phyloP scores from a whole-genome alignment of 148 eudicot genomes.

The Vaccinium macrocarpon region DNA sequence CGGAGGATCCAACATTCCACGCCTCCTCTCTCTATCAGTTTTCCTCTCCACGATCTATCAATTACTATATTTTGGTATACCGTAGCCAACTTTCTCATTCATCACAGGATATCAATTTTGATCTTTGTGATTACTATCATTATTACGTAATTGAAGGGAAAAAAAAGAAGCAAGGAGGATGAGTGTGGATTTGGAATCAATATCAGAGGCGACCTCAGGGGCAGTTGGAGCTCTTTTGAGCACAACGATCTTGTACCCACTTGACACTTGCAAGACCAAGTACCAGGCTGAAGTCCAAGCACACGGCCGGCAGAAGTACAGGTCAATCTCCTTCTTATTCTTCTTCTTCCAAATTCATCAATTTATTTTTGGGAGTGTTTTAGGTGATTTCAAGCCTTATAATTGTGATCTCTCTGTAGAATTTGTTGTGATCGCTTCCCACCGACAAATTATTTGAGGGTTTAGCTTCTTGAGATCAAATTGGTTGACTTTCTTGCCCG shows the following conservation, averaged over 20 bases:
- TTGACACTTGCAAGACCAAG: constrained; percentile 46
- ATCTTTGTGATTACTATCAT: neutral
- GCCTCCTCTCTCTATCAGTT: neutral
- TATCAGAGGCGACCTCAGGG: constrained; percentile 45
- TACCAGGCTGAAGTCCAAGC: constrained; percentile 41
- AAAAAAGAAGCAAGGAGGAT: neutral
- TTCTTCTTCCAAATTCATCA: neutral
- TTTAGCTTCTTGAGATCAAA: constrained; percentile 11
- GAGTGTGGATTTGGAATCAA: constrained; percentile 36
- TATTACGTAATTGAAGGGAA: too few relatives aligned
- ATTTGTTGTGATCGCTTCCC: neutral
- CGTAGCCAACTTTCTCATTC: neutral
- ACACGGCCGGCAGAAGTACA: constrained; percentile 32
- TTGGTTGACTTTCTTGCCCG: neutral
- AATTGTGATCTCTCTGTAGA: neutral
- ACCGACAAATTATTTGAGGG: neutral
- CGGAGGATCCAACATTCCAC: neutral
- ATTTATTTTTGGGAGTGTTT: neutral
- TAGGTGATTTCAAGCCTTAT: neutral
- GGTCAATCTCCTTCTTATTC: constrained; percentile 11
- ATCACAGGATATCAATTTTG: neutral
- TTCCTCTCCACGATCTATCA: neutral
- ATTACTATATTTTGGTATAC: neutral
- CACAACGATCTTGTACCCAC: constrained; percentile 42
- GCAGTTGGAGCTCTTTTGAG: constrained; percentile 47